phyloP scores from a whole-genome alignment of 495 filamentous ascomycete genomes.

The Pyronema domesticum region DNA sequence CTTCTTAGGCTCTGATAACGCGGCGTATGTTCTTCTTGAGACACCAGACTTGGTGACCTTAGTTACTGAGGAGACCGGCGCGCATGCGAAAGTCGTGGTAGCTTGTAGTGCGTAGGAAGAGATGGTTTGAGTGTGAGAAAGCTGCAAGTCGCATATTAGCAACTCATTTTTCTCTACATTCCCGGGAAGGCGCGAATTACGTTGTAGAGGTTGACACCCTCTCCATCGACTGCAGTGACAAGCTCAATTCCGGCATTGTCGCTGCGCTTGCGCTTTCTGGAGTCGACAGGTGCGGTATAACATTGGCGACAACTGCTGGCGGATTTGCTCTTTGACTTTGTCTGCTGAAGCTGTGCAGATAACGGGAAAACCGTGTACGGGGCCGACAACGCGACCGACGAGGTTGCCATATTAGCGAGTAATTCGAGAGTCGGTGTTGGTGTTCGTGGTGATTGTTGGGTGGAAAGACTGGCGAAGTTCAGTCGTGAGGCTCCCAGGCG shows the following conservation, averaged over 20 bases:
- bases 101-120: slow-evolving; percentile 23
- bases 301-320: slow-evolving; percentile 14
- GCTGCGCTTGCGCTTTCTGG: slow-evolving; percentile 66
- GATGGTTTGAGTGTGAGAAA: slow-evolving; percentile 16
- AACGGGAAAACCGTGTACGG: slow-evolving; percentile 21
- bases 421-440: too few relatives aligned
- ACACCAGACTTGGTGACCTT: not conserved
- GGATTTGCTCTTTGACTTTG: slow-evolving; percentile 13
- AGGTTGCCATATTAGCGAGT: not conserved
- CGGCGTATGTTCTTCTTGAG: slow-evolving; percentile 20
- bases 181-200: slow-evolving; percentile 31
- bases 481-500: too few relatives aligned
- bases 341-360: slow-evolving; percentile 20
- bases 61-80: slow-evolving; percentile 13
- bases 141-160: slow-evolving; percentile 6
- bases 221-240: slow-evolving; percentile 71
- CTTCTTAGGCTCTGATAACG: slow-evolving; percentile 16
- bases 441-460: too few relatives aligned
- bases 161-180: not conserved
- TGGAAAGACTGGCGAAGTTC: too few relatives aligned
- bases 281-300: slow-evolving; percentile 27
- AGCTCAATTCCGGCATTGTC: slow-evolving; percentile 38
- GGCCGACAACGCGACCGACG: slow-evolving; percentile 20
- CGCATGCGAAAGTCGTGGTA: slow-evolving; percentile 21
- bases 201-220: slow-evolving; percentile 83